phyloP scores from a whole-genome alignment of 2,329 filamentous ascomycete species.

The Trichoderma atrobrunneum region DNA sequence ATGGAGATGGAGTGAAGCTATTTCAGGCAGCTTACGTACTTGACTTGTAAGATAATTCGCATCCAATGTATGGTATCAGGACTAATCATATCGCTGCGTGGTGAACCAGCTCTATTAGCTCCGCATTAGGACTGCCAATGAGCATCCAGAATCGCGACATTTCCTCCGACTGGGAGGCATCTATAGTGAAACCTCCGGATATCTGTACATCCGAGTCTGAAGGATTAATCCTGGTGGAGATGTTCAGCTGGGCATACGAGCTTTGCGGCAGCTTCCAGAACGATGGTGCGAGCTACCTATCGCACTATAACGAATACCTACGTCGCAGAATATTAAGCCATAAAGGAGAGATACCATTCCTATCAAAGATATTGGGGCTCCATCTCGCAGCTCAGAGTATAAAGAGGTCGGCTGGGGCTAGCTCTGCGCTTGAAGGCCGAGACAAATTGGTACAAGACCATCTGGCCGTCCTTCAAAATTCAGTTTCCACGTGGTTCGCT shows the following conservation, averaged over 20 bases:
- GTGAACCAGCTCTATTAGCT: background rate
- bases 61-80: background rate
- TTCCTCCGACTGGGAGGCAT: background rate
- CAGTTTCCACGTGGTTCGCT: background rate
- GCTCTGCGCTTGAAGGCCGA: background rate
- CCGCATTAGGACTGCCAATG: conserved; percentile 13
- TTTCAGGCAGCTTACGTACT: background rate
- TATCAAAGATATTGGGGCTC: background rate
- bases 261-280: background rate
- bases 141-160: conserved; percentile 10
- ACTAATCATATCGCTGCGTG: background rate
- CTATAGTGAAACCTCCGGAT: background rate
- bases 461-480: background rate
- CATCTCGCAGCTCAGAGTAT: background rate
- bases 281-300: background rate
- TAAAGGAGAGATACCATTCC: background rate
- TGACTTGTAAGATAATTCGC: background rate
- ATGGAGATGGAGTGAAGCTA: background rate
- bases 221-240: background rate
- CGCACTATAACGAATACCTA: background rate
- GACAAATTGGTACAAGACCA: background rate
- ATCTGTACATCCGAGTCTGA: background rate
- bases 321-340: background rate
- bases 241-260: conserved; percentile 7
- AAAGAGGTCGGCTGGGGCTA: background rate